These are phyloP conservation scores for Hyaloscypha variabilis DNA, from an alignment of 495 filamentous ascomycete species.

Conservation along the genomic window DNA sequence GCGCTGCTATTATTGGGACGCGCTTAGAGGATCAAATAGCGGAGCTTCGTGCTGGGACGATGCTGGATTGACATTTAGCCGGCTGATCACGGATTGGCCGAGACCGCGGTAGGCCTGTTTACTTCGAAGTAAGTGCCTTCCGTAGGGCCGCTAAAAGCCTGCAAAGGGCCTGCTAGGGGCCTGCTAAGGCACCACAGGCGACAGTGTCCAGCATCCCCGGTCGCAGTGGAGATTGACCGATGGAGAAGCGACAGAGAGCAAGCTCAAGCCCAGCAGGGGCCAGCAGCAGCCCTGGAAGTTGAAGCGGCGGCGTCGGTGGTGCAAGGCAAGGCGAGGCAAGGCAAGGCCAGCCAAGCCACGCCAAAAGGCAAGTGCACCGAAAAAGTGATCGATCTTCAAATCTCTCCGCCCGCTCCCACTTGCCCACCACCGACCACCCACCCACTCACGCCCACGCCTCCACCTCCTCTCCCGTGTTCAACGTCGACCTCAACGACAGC, in stretches of 20 bases:
- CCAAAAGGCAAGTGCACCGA: not conserved
- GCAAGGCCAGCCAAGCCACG: not conserved
- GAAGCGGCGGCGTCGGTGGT: no score
- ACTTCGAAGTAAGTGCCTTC: no score
- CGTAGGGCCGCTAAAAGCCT: no score
- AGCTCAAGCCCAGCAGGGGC: not conserved
- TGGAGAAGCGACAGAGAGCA: not conserved
- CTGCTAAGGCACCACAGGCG: not conserved
- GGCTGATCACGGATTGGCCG: not conserved
- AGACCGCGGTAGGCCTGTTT: not conserved
- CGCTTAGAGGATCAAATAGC: not conserved
- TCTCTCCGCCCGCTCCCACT: not conserved
- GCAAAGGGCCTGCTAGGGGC: no score
- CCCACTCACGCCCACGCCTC: not conserved
- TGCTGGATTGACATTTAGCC: not conserved
- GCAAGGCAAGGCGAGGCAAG: no score
- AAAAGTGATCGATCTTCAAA: not conserved
- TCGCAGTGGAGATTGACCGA: not conserved
- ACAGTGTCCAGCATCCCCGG: not conserved
- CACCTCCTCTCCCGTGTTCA: not conserved
- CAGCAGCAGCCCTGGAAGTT: no score
- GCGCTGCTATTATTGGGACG: not conserved
- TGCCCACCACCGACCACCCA: no score
- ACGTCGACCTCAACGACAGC: not conserved
- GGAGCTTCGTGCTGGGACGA: not conserved